phyloP scores from a whole-genome alignment of 2,329 filamentous ascomycete genomes.

The Alternaria gansuensis region DNA sequence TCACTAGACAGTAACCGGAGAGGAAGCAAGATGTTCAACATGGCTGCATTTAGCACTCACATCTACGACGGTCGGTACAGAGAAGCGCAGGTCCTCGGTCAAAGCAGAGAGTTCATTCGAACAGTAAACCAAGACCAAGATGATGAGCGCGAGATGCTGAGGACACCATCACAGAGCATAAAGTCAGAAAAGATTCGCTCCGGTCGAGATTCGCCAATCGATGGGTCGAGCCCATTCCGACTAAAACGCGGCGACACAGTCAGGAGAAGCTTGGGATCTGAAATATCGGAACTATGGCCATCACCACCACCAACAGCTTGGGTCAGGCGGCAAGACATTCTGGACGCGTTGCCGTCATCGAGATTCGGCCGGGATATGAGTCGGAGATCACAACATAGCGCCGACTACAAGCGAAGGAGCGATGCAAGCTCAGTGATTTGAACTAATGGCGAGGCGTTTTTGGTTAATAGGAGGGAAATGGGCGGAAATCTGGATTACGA shows the following conservation, averaged over 20 bases:
- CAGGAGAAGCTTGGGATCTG: conserved; percentile 30
- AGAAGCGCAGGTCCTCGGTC: conserved; percentile 12
- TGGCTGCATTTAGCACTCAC: conserved; percentile 33
- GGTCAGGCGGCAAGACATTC: conserved; percentile 15
- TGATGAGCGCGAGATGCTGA: conserved; percentile 6
- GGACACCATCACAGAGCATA: conserved; percentile 8
- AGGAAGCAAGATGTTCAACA: conserved; percentile 32
- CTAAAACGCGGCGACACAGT: conserved; percentile 41
- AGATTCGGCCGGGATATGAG: conserved; percentile 15
- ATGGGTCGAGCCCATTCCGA: conserved; percentile 41
- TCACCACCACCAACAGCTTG: conserved; percentile 28
- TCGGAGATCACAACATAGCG: conserved; percentile 5
- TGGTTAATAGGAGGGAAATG: conserved; percentile 9
- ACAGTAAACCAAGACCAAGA: not conserved
- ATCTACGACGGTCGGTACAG: conserved; percentile 9
- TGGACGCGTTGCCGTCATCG: conserved; percentile 8
- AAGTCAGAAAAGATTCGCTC: conserved; percentile 8
- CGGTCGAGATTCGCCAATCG: conserved; percentile 40
- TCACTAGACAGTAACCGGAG: conserved; percentile 21
- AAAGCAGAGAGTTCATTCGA: conserved; percentile 2
- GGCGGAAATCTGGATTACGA: not conserved
- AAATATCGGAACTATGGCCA: conserved; percentile 31
- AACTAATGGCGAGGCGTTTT: not conserved
- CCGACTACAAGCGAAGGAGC: conserved; percentile 2
- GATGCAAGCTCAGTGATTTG: conserved; percentile 1